Percentiles rank a stretch among this genome's conserved stretches.
These are phyloP conservation scores for Papiliotrema laurentii DNA, from an alignment of 1,284 basidiomycete genomes.

Conservation along the genomic window DNA sequence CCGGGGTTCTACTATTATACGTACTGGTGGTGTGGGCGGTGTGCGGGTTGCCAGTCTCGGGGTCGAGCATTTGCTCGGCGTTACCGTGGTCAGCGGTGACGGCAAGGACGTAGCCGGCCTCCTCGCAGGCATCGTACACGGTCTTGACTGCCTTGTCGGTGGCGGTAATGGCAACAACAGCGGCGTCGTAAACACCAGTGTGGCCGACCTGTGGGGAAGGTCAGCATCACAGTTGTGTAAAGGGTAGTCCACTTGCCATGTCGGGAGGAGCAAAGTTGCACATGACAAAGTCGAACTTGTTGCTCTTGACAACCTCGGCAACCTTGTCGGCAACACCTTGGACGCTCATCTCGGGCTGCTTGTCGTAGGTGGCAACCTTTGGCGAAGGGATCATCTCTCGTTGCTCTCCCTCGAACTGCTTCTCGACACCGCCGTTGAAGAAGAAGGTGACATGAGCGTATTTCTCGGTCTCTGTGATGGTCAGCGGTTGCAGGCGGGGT, in stretches of 20 bases:
- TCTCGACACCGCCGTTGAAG: conserved; percentile 92
- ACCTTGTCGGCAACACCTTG: conserved; percentile 83
- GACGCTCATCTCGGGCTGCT: conserved; percentile 79
- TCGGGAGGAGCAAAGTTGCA: conserved; percentile 94
- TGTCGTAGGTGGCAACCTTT: conserved; percentile 84
- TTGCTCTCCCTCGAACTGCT: conserved; percentile 76
- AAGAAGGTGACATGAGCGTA: conserved; percentile 95
- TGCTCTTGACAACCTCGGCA: conserved; percentile 67
- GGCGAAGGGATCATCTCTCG: conserved; percentile 84
- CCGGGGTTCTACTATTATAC: too few species aligned
- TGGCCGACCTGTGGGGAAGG: conserved; percentile 63
- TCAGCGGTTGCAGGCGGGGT: too few species aligned
- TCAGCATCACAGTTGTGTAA: neutral
- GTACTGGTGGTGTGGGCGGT: conserved; percentile 49
- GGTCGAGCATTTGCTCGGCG: conserved; percentile 76
- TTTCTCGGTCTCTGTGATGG: conserved; percentile 75
- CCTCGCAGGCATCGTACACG: conserved; percentile 74
- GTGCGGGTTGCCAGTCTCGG: conserved; percentile 73
- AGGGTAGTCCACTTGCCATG: conserved; percentile 62
- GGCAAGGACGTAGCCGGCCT: conserved; percentile 75
- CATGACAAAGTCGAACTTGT: conserved; percentile 80
- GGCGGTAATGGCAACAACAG: conserved; percentile 72
- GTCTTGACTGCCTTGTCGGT: conserved; percentile 83
- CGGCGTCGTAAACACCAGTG: conserved; percentile 82
- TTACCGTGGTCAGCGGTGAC: conserved; percentile 92